These are phyloP conservation scores for Rutstroemia sp. DNA, from an alignment of 2,329 filamentous ascomycete species.

Conservation along the genomic window DNA sequence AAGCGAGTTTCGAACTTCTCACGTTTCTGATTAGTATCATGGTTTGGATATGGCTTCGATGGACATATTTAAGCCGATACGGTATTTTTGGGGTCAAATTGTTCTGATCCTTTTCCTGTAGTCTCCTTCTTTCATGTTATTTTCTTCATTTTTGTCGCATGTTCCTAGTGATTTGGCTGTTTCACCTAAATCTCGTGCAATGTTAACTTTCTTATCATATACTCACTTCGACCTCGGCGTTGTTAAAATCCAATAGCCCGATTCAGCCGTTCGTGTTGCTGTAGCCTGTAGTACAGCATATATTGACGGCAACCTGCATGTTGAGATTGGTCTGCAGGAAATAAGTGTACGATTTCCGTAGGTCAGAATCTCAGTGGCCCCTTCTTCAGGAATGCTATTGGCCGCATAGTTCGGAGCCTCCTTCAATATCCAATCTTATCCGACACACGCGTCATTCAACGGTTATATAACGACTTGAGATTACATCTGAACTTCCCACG, in stretches of 20 bases:
- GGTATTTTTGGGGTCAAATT: conserved; percentile 11
- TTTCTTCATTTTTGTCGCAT: too few species aligned
- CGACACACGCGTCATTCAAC: too few species aligned
- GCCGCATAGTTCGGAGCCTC: too few species aligned
- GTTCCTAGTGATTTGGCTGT: too few species aligned
- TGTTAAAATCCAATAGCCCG: not conserved
- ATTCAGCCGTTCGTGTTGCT: not conserved
- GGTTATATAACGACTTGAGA: too few species aligned
- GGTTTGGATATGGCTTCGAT: conserved; percentile 16
- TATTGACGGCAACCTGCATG: conserved; percentile 7
- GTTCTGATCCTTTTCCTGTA: conserved; percentile 3
- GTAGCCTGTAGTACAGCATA: conserved; percentile 1
- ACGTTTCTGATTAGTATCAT: conserved; percentile 16
- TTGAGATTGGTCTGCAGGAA: not conserved
- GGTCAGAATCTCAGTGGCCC: not conserved
- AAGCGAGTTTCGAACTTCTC: conserved; percentile 18
- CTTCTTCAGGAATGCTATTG: not conserved
- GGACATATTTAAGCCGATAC: conserved; percentile 14
- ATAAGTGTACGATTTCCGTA: too few species aligned
- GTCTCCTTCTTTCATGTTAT: too few species aligned
- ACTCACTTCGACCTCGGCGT: not conserved
- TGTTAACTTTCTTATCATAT: not conserved
- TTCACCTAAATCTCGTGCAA: too few species aligned
- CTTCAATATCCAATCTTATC: too few species aligned
- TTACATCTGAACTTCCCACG: too few species aligned